Percentiles rank a stretch among this genome's conserved stretches.
phyloP scores from a whole-genome alignment of 2,329 filamentous ascomycete genomes.

The Penicillium vulpinum region DNA sequence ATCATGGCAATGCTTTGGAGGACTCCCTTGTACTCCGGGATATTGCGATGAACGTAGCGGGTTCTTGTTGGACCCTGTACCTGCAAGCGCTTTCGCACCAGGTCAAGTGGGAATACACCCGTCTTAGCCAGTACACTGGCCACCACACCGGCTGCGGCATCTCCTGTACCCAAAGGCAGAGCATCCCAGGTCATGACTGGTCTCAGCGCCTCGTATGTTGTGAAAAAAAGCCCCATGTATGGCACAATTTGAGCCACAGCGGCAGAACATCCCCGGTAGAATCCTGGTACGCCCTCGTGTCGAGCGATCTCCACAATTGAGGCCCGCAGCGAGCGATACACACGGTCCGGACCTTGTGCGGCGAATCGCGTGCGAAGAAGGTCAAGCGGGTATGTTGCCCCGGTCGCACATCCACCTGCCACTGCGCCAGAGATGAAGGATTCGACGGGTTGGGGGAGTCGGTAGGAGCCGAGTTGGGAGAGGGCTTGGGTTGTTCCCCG shows the following conservation, averaged over 20 bases:
- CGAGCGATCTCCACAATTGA: conserved; percentile 71
- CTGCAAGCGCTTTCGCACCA: conserved; percentile 89
- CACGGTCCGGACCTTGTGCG: conserved; percentile 77
- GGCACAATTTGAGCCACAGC: conserved; percentile 86
- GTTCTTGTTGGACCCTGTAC: conserved; percentile 85
- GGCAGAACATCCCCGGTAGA: conserved; percentile 83
- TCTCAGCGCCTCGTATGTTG: conserved; percentile 77
- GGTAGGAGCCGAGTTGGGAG: conserved; percentile 51
- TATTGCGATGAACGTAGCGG: conserved; percentile 80
- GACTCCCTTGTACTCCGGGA: conserved; percentile 77
- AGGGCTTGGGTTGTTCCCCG: conserved; percentile 70
- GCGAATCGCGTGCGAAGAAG: conserved; percentile 92
- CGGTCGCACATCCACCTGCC: conserved; percentile 80
- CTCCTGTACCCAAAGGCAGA: conserved; percentile 72
- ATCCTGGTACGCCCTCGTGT: conserved; percentile 74
- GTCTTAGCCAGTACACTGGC: conserved; percentile 85
- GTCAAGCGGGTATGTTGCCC: conserved; percentile 86
- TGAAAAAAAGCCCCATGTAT: conserved; percentile 97
- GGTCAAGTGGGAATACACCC: conserved; percentile 85
- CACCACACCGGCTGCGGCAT: conserved; percentile 77
- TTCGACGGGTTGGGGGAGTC: conserved; percentile 66
- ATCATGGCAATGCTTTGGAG: conserved; percentile 67
- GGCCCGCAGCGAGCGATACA: conserved; percentile 71
- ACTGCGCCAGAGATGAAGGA: conserved; percentile 81
- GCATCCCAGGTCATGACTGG: conserved; percentile 52